Conservation (phyloP, 441 rosid genomes). For the Capsella rubella region DNA sequence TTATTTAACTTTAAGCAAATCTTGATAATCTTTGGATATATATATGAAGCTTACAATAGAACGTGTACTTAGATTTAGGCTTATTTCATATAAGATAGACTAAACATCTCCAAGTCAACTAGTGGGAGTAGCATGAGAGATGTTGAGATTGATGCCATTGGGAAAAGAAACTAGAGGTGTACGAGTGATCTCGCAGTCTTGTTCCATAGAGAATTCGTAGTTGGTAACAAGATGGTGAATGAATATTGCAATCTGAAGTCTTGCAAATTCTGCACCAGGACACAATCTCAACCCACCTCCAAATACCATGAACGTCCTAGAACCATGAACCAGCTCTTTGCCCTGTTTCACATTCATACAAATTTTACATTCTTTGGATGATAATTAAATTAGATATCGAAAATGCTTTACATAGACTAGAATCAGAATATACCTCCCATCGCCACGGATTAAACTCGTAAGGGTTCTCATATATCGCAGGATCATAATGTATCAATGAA, state of each 20-base stretch:
- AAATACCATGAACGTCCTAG: constrained; percentile 18
- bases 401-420: not conserved
- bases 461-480: constrained; percentile 4
- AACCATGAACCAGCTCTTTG: not conserved
- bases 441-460: constrained; percentile 28
- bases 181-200: not conserved
- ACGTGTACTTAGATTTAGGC: not conserved
- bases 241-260: constrained; percentile 8
- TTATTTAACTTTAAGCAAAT: no score
- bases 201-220: not conserved
- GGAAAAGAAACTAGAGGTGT: not conserved
- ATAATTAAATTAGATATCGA: not conserved
- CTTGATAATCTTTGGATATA: no score
- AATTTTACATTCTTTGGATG: not conserved
- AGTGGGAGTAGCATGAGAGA: not conserved
- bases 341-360: not conserved
- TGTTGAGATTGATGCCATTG: not conserved
- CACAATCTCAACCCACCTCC: constrained; percentile 7
- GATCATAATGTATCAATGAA: constrained; percentile 5
- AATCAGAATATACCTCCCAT: constrained; percentile 20
- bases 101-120: not conserved
- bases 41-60: not conserved
- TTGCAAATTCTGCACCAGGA: constrained; percentile 17
- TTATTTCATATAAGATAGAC: not conserved
- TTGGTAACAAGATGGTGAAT: constrained; percentile 3